A percentile compares a stretch with the other conserved stretches of the same genome.
Conservation (phyloP, 345 rosid genomes). For the Psidium guajava region DNA sequence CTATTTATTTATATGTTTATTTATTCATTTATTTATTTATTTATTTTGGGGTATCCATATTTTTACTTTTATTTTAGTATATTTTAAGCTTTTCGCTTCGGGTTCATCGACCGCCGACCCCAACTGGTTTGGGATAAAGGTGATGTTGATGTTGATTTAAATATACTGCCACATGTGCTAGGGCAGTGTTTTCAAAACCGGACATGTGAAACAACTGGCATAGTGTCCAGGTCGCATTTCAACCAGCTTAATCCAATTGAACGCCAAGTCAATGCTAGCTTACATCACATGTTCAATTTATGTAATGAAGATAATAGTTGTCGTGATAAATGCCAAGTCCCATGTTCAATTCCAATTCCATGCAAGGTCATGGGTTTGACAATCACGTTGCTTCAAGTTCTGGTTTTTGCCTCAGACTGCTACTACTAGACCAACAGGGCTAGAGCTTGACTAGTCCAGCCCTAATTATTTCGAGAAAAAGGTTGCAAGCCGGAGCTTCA, state of each 20-base stretch:
- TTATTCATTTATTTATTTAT: no score
- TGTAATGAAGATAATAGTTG: neutral
- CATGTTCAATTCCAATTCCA: neutral
- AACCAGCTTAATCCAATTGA: neutral
- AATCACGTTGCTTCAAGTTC: neutral
- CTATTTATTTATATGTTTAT: no score
- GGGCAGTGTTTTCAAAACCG: neutral
- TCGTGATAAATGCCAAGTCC: neutral
- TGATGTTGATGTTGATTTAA: no score
- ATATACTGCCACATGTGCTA: neutral
- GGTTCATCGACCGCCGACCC: no score
- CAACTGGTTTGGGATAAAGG: no score
- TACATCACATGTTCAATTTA: neutral
- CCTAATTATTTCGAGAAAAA: neutral
- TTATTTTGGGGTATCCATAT: no score
- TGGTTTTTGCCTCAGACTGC: neutral
- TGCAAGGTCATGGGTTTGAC: neutral
- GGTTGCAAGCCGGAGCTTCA: neutral
- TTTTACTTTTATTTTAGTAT: no score
- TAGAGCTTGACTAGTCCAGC: neutral
- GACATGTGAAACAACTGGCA: neutral
- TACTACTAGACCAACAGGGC: neutral
- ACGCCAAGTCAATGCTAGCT: neutral
- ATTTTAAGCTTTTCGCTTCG: no score
- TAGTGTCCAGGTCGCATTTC: neutral